Percentiles rank a stretch among this genome's conserved stretches.
phyloP scores from a whole-genome alignment of 345 rosid species.

The Citrus inodora region DNA sequence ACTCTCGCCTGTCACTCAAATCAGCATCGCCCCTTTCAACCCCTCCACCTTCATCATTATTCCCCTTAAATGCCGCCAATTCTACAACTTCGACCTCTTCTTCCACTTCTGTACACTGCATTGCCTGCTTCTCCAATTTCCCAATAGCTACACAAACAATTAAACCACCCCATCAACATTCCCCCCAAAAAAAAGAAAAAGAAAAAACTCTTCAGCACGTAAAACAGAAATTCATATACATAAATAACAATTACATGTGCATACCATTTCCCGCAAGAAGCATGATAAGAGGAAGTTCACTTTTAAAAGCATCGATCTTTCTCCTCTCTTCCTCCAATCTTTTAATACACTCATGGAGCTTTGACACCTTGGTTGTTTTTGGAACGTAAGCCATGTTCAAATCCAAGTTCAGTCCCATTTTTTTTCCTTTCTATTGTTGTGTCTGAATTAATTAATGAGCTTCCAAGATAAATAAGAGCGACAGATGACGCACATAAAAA shows the following conservation, averaged over 20 bases:
- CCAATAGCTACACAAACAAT: conserved; percentile 44
- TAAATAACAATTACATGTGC: not conserved
- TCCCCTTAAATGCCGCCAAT: conserved; percentile 25
- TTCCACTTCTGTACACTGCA: conserved; percentile 27
- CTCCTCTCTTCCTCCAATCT: conserved; percentile 63
- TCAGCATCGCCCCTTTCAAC: conserved; percentile 24
- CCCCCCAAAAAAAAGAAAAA: not conserved
- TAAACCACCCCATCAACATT: conserved; percentile 9
- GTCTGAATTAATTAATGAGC: not conserved
- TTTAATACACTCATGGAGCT: conserved; percentile 43
- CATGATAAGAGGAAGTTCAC: conserved; percentile 81
- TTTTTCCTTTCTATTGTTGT: not conserved
- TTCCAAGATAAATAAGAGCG: not conserved
- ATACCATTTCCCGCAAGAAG: conserved; percentile 64
- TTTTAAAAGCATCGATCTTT: conserved; percentile 69
- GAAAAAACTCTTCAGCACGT: not conserved
- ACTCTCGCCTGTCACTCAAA: conserved; percentile 41
- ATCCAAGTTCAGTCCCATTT: conserved; percentile 68
- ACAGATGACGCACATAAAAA: not conserved
- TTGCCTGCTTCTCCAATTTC: conserved; percentile 51
- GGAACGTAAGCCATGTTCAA: conserved; percentile 46
- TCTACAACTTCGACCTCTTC: conserved; percentile 22
- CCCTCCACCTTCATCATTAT: conserved; percentile 22
- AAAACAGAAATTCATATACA: not conserved
- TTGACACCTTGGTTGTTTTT: conserved; percentile 42